A percentile compares a stretch with the other conserved stretches of the same genome.
Conservation (phyloP, 441 rosid species). For the Daphne laureola region DNA sequence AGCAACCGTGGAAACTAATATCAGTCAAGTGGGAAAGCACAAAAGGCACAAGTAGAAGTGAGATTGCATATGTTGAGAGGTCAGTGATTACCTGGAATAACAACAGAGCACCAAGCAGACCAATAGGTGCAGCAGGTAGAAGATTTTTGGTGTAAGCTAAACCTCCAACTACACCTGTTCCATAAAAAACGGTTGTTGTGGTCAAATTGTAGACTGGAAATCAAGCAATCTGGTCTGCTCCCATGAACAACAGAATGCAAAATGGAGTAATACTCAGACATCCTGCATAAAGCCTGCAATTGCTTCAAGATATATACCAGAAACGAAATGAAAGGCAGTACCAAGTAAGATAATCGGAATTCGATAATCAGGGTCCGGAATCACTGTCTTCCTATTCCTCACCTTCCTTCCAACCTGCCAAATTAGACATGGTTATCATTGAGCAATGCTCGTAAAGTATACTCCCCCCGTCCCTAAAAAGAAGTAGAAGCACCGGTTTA, state of each 20-base stretch:
- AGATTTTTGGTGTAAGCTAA: conserved; percentile 53
- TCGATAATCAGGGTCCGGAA: conserved; percentile 67
- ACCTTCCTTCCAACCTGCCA: conserved; percentile 48
- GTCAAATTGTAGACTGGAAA: no score
- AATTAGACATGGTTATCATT: conserved; percentile 1
- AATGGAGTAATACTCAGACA: no score
- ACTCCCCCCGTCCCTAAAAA: no score
- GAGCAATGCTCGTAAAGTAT: neutral
- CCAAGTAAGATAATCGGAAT: conserved; percentile 53
- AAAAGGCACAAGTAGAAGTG: neutral
- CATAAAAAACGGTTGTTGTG: neutral
- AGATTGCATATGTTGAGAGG: no score
- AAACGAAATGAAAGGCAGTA: neutral
- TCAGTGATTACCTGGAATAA: conserved; percentile 45
- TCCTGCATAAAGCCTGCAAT: neutral
- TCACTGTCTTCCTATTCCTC: conserved; percentile 43
- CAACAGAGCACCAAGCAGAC: conserved; percentile 60
- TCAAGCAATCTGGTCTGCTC: no score
- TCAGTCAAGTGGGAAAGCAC: conserved; percentile 1
- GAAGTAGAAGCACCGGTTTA: no score
- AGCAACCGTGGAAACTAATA: conserved; percentile 18
- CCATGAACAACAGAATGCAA: no score
- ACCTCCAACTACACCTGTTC: conserved; percentile 60
- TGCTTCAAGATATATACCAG: neutral
- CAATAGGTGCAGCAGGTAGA: conserved; percentile 60